Evolutionary conservation across 1,139 yeast genomes (phyloP), one percentile per base, ranked within the genome.

Genomic region (Meyerozyma athensensis): DNA sequence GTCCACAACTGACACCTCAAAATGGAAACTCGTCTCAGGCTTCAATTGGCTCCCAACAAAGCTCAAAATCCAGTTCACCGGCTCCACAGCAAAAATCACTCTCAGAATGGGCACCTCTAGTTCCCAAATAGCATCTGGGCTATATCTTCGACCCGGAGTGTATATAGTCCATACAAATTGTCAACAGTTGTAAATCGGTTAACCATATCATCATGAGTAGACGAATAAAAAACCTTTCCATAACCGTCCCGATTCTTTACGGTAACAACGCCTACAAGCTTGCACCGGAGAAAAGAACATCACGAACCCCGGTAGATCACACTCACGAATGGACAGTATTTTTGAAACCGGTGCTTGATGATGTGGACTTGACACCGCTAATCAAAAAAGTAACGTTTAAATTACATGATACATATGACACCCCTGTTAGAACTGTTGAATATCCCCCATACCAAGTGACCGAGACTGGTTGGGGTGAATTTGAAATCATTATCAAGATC

Each of bases 381-480:
- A 79, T 92, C 52, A 90, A 90, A 52, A 83, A 86, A 56, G 97
- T 94, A 2, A 90, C 92, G 0, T 92, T 90, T 68, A 92, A 94
- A 57, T 69, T 92, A 26, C 98, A 92, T 58, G 98, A 92, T 48
- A 92, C 98, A 0, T 92, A 92, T 53, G 85, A 83, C 9, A 86
- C 81, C 49, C 79, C 97, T 1, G 79, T 89, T 13, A 66, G 99
- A 41, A 73, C 94, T 1, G 72, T 92, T 6, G 98, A 92, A 46
- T 60, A 72, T 23, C 97, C 97, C 2, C 98, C 98, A 0, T 92
- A 85, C 52, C 95, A 90, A 57, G 90, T 92, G 10, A 86, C 96
- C 1, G 99, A 94, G 55, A 86, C 97, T 0, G 99, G 99, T 0
- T 92, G 99, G 99, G 99, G 99, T 44, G 99, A 92, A 59, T 92